Evolutionary conservation across 225 moss, liverwort and hornwort species (phyloP).

Genomic region (Rhytidiadelphus loreus): DNA sequence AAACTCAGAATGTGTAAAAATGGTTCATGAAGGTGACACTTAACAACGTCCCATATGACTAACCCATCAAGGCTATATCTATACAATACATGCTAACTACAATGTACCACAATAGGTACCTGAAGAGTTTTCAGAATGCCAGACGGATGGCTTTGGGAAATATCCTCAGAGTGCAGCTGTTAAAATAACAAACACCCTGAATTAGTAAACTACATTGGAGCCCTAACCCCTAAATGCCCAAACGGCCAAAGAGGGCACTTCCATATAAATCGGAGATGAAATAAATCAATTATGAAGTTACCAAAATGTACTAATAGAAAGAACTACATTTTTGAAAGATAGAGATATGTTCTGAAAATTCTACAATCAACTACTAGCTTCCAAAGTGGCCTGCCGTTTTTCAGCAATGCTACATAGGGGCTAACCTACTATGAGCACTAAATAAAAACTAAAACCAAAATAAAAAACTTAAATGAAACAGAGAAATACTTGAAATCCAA

Average conservation of each 20-base stretch:
- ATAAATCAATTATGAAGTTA: background rate
- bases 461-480: background rate
- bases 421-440: background rate
- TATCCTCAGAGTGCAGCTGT: constrained; percentile 38
- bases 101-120: constrained; percentile 3
- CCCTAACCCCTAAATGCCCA: background rate
- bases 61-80: background rate
- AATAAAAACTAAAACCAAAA: background rate
- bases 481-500: background rate
- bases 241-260: background rate
- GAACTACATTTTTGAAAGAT: background rate
- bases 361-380: background rate
- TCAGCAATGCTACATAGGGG: background rate
- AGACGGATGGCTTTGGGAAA: constrained; percentile 20
- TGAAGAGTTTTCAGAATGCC: constrained; percentile 26
- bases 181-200: background rate
- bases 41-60: background rate
- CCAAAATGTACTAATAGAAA: background rate
- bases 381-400: background rate
- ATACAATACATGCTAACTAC: background rate
- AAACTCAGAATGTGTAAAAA: background rate
- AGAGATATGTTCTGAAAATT: background rate
- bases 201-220: background rate
- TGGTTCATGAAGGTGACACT: background rate
- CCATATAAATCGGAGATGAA: background rate